phyloP scores from a whole-genome alignment of 768 basidiomycete species.

The Tubosaeta brunneosetosa region DNA sequence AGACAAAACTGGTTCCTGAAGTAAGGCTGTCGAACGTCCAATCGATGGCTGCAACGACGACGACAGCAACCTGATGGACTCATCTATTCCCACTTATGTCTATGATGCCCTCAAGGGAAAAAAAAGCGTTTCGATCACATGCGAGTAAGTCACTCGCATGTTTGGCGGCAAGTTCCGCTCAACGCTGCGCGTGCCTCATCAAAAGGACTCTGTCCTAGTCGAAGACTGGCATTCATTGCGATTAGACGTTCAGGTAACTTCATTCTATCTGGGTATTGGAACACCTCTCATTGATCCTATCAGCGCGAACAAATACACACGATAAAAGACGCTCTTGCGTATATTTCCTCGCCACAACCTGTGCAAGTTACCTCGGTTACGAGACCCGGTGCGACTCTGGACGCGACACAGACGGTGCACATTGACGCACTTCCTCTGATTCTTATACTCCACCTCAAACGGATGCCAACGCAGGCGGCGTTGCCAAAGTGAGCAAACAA shows the following conservation, averaged over 20 bases:
- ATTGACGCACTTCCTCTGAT: constrained; percentile 83
- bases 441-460: constrained; percentile 83
- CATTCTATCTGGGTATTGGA: too few relatives aligned
- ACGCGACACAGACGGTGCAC: constrained; percentile 68
- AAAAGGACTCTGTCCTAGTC: constrained; percentile 81
- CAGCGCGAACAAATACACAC: constrained; percentile 71
- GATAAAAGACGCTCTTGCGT: constrained; percentile 76
- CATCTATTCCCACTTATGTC: constrained; percentile 80
- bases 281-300: background rate
- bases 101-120: constrained; percentile 92
- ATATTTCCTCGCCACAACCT: constrained; percentile 73
- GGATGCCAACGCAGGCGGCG: constrained; percentile 72
- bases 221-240: constrained; percentile 90
- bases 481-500: constrained; percentile 83
- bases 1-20: constrained; percentile 16
- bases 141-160: constrained; percentile 83
- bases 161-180: constrained; percentile 93
- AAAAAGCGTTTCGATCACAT: constrained; percentile 92
- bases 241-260: constrained; percentile 78
- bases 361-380: constrained; percentile 64
- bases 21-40: constrained; percentile 38
- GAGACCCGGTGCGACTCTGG: constrained; percentile 53
- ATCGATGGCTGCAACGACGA: constrained; percentile 31
- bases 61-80: constrained; percentile 51
- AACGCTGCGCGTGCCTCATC: constrained; percentile 72